Conservation (phyloP, 768 basidiomycete species). For the Paxillus involutus region DNA sequence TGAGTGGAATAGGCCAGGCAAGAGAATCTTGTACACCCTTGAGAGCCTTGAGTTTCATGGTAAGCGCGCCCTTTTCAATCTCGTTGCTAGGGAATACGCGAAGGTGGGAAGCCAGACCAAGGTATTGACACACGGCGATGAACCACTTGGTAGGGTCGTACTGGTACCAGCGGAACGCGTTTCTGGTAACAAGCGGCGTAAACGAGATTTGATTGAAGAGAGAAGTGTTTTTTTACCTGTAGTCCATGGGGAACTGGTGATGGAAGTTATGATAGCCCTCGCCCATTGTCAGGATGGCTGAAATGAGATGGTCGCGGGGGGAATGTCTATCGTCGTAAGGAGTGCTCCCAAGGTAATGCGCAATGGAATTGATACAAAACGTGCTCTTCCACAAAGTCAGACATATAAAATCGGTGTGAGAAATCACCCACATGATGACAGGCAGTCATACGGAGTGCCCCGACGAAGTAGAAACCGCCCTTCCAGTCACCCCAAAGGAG, state of each 20-base stretch:
- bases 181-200: conserved; percentile 36
- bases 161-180: conserved; percentile 73
- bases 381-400: conserved; percentile 52
- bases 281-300: conserved; percentile 77
- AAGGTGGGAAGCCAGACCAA: conserved; percentile 80
- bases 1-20: conserved; percentile 56
- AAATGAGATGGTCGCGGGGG: conserved; percentile 77
- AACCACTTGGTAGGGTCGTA: conserved; percentile 80
- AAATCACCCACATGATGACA: conserved; percentile 72
- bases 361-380: conserved; percentile 88
- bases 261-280: conserved; percentile 77
- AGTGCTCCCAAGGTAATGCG: conserved; percentile 79
- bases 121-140: conserved; percentile 59
- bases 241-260: conserved; percentile 85
- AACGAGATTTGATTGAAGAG: not conserved
- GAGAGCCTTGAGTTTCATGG: conserved; percentile 81
- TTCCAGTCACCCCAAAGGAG: conserved; percentile 72
- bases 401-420: not conserved
- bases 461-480: conserved; percentile 77
- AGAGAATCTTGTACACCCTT: conserved; percentile 61
- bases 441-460: conserved; percentile 66
- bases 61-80: conserved; percentile 75
- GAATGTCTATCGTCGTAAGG: conserved; percentile 81
- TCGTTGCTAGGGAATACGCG: conserved; percentile 88
- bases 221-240: conserved; percentile 22